phyloP scores from a whole-genome alignment of 2,329 filamentous ascomycete genomes.

The Phyllosticta capitalensis region DNA sequence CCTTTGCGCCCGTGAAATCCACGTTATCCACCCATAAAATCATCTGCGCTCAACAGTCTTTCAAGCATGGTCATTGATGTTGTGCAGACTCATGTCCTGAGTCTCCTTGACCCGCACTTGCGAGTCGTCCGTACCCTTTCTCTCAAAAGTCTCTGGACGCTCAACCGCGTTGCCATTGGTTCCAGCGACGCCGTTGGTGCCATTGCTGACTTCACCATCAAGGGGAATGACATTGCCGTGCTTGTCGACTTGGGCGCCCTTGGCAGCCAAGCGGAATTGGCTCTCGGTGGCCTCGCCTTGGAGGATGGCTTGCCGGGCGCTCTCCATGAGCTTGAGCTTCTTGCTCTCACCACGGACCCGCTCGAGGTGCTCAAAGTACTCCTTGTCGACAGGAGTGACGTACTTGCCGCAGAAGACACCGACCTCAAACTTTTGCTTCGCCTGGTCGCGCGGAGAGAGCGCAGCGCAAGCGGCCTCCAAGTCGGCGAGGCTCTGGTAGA shows the following conservation, averaged over 20 bases:
- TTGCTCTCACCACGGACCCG: constrained; percentile 59
- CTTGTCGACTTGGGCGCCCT: constrained; percentile 49
- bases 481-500: constrained; percentile 68
- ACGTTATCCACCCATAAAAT: neutral
- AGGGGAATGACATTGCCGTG: constrained; percentile 49
- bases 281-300: constrained; percentile 51
- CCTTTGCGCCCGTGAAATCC: neutral
- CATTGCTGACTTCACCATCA: constrained; percentile 13
- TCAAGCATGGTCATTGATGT: constrained; percentile 34
- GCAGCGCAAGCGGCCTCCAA: constrained; percentile 71
- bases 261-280: constrained; percentile 53
- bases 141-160: constrained; percentile 16
- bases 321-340: constrained; percentile 57
- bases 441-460: constrained; percentile 49
- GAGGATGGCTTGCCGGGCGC: constrained; percentile 54
- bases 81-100: constrained; percentile 55
- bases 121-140: constrained; percentile 23
- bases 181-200: constrained; percentile 17
- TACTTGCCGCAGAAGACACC: constrained; percentile 89
- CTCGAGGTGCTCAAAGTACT: constrained; percentile 76
- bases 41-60: neutral
- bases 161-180: constrained; percentile 8
- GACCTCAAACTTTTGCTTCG: constrained; percentile 66
- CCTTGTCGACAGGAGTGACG: constrained; percentile 65
- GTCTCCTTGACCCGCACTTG: constrained; percentile 37